Base-by-base conservation (phyloP, 257 asterid genomes). In the Henckelia pumila region DNA sequence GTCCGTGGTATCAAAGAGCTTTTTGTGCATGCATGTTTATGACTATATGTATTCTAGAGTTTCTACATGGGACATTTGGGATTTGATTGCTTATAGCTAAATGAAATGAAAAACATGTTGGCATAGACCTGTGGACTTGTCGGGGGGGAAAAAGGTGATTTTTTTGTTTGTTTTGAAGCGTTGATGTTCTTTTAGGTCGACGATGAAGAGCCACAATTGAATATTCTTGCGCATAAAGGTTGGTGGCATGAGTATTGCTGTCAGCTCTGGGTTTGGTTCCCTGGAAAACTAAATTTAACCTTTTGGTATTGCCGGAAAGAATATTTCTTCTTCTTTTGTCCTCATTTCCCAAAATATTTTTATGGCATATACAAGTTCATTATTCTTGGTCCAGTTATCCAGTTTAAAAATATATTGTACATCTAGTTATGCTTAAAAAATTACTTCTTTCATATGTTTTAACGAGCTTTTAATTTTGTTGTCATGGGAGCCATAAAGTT, bases 401-500 rank as follows among this genome's bases (percentile, higher is more conserved):
- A n/a, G n/a, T n/a, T n/a, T n/a, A n/a, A 21, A 22, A 11, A 33
- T 44, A 37, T 29, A 37, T 59, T n/a, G 63, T 26, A 32, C 16
- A 20, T 74, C 47, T 62, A 61, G 40, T 50, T 32, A 17, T 29
- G 10, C 11, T 25, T 44, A 23, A 6, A 52, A 14, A n/a, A 35
- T 40, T 40, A 37, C 23, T 21, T 68, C 58, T 63, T 47, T 25
- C 63, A 6, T 28, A n/a, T 59, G 7, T 22, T 33, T 58, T 8
- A 52, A 30, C 24, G 50, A 40, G 68, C n/a, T 66, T 26, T 55
- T 28, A 13, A 32, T 70, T 32, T 37, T 52, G 17, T 14, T 50
- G 1, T 50, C 17, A 25, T 33, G 56, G 49, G 20, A 69, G 65
- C 57, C 33, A 24, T 28, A 29, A 25, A 64, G 22, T 60, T 61